phyloP scores from a whole-genome alignment of 2,329 filamentous ascomycete genomes.

The Aspergillus sp. region DNA sequence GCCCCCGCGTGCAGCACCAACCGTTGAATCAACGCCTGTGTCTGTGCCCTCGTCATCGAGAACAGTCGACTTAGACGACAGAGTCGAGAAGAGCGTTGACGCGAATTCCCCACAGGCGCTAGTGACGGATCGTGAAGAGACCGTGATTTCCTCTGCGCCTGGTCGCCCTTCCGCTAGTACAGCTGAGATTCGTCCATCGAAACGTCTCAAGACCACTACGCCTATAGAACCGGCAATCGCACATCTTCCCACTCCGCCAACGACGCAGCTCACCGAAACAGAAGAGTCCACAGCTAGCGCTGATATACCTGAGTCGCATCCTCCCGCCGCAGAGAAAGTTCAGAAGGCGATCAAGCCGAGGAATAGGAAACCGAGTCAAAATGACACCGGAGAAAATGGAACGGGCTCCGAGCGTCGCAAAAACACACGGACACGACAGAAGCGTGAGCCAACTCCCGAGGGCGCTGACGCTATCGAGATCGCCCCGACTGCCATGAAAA shows the following conservation, averaged over 20 bases:
- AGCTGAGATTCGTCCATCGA: constrained; percentile 19
- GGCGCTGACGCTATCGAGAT: constrained; percentile 44
- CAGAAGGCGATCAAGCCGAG: constrained; percentile 14
- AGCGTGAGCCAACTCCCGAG: constrained; percentile 39
- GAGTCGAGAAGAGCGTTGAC: constrained; percentile 1
- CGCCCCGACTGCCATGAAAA: constrained; percentile 46
- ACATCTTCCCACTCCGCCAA: constrained; percentile 15
- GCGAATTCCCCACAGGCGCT: constrained; percentile 4
- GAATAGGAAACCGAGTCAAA: constrained; percentile 20
- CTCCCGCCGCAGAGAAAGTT: constrained; percentile 8
- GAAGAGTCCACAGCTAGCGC: constrained; percentile 10
- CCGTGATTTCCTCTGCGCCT: constrained; percentile 2
- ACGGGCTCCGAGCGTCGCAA: constrained; percentile 14
- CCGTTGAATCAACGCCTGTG: constrained; percentile 8
- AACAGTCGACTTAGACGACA: constrained; percentile 7
- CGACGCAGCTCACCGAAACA: constrained; percentile 17
- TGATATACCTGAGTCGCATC: not conserved
- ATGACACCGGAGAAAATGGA: constrained; percentile 15
- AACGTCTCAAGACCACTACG: constrained; percentile 17
- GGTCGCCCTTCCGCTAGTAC: constrained; percentile 4
- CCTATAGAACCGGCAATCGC: constrained; percentile 2
- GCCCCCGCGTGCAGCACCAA: constrained; percentile 8
- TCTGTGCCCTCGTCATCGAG: constrained; percentile 8
- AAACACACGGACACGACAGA: constrained; percentile 23
- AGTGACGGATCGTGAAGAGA: constrained; percentile 1